Evolutionary conservation across 441 rosid species (phyloP).

Genomic region (Melastoma candidum): DNA sequence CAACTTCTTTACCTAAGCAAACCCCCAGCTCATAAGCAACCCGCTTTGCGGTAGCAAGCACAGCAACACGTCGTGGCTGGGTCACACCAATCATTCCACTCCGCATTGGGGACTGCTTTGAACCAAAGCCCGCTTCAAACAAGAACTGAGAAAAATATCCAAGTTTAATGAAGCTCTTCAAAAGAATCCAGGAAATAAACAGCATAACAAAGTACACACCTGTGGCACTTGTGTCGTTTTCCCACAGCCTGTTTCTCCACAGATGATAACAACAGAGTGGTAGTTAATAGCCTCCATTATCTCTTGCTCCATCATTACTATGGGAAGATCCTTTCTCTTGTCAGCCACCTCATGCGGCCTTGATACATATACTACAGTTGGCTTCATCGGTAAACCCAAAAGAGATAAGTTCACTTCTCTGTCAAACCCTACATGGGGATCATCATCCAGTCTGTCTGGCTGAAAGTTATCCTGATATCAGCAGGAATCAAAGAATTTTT

Average conservation of each 20-base stretch:
- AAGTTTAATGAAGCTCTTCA: constrained; percentile 10
- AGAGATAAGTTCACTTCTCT: constrained; percentile 17
- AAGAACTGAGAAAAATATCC: constrained; percentile 46
- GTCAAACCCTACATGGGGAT: constrained; percentile 12
- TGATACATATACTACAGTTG: constrained; percentile 40
- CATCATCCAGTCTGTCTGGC: constrained; percentile 14
- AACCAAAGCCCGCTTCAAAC: constrained; percentile 89
- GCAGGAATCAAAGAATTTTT: no score
- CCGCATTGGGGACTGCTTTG: constrained; percentile 32
- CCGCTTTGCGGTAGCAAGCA: constrained; percentile 87
- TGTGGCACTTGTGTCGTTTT: constrained; percentile 99
- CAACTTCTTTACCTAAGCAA: constrained; percentile 75
- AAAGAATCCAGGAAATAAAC: constrained; percentile 6
- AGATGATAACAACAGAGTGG: constrained; percentile 49
- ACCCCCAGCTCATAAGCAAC: constrained; percentile 89
- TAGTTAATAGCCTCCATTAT: constrained; percentile 90
- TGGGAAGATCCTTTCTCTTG: constrained; percentile 79
- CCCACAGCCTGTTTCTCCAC: constrained; percentile 97
- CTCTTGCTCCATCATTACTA: constrained; percentile 98
- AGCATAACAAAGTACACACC: constrained; percentile 26
- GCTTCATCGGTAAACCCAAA: constrained; percentile 24
- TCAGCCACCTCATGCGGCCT: constrained; percentile 59
- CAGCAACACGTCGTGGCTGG: constrained; percentile 92
- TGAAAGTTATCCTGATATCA: no score
- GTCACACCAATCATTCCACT: constrained; percentile 80